Base-by-base conservation (phyloP, 2,329 filamentous ascomycete species). In the Fusarium torreyae region DNA sequence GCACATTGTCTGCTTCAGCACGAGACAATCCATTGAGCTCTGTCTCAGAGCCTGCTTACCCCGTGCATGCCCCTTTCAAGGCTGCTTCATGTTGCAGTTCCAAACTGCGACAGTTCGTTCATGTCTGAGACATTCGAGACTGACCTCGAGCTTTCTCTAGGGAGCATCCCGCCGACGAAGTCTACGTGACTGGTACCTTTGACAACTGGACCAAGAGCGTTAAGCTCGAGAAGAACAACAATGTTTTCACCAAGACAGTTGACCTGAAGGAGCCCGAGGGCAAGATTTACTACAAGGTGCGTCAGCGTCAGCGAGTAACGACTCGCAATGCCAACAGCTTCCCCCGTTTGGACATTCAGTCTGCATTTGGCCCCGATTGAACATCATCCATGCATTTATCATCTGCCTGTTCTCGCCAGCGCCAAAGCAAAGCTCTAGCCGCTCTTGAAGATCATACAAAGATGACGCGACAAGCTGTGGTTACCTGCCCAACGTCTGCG, bases 251-350 rank as follows among this genome's bases (percentile, higher is more conserved):
- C 81, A 97, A 97, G 85, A 88, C 89, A 34, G 94, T 99, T 63
- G 84, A 88, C 54, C 85, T 98, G 34, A 85, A 91, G 50, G 84
- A 88, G 57, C 82, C 84, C 17, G 82, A 84, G 49, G 84, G 90
- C 69, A 97, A 96, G 83, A 91, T 97, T 73, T 90, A 91, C 77
- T 99, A 98, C 89, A 99, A 99, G 93, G 95, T 97, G 84, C 73
- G 85, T 83, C 61, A 59, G 45, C 61, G 44, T 61, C 58, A 45
- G 44, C 59, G 62, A 63, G 50, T 46, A 39, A 56, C 63, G 34
- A 68, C 43, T 40, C 49, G 49, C 46, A 55, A 57, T 39, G 28
- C 50, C 39, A 54, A 44, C 51, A 65, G 28, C 42, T 56, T 44
- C 43, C 42, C 64, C 51, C 57, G 44, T 56, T 66, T 63, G 38